Base-by-base conservation (phyloP, 2,329 filamentous ascomycete species). In the Albifimbria verrucaria region DNA sequence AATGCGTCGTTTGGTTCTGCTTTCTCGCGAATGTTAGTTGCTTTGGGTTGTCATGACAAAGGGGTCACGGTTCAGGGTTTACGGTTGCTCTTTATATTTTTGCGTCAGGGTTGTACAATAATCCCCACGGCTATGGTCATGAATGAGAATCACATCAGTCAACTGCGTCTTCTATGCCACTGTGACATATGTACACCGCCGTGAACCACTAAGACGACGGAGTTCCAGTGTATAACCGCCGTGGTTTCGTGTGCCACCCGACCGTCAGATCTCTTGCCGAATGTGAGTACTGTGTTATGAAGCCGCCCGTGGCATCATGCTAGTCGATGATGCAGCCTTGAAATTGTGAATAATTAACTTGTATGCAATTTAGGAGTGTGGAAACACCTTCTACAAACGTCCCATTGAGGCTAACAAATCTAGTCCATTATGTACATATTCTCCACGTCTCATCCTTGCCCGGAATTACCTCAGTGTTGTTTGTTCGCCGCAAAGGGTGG, bases 11-110 rank as follows among this genome's bases (percentile, higher is more conserved):
- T 66, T 65, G 65, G 62, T 75, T 79, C 77, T 75, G 74, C 76
- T 79, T 75, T 79, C 77, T 78, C 73, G 68, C 67, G 67, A 77
- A 77, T 79, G 76, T 81, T 79, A 80, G 77, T 76, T 78, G 79
- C 32, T 78, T 82, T 83, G 79, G 86, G 82, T 85, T 86, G 87
- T 84, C 85, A 91, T 87, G 86, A 88, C 88, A 88, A 85, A 82
- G 82, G 83, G 85, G 85, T 88, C 80, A 87, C 81, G 86, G 87
- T 86, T 83, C 82, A 85, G 85, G 86, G 83, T 85, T 86, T 82
- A 84, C 65, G 70, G 69, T 81, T 83, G 78, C 73, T 78, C 77
- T 72, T 72, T 74, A 73, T 77, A 78, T 68, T 64, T 67, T 65
- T 59, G 77, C 73, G 77, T 81, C 77, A 73, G 79, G 83, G 82